Evolutionary conservation across 495 filamentous ascomycete species (phyloP), one percentile per base, ranked within the genome.

Genomic region (Amniculicola lignicola): DNA sequence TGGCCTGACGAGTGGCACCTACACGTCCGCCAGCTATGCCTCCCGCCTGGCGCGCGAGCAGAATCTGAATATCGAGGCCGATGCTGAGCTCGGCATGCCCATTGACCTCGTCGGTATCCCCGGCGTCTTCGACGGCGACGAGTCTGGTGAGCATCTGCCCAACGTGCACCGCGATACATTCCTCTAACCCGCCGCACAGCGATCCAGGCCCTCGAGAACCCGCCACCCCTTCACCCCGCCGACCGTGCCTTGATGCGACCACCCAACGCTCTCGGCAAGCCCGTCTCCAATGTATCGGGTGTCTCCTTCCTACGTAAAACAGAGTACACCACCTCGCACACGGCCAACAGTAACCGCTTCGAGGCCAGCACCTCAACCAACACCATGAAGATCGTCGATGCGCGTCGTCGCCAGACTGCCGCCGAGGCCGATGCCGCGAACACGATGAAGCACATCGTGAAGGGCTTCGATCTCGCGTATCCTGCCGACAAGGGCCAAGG

Each of bases 51-150:
- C 88, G 0, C 79, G 90, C 59, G 89, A 94, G 57, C 91, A 97
- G 73, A 83, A 90, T n/a, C 74, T 94, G 3, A 96, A 95, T 57
- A 90, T 98, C 46, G 93, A 97, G 70, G 90, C 90, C 18, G 94
- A 98, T 81, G 91, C 90, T 16, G 94, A 97, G 75, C 82, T 96
- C 53, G 93, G 94, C 29, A 96, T 98, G 92, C 89, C 89, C 33
- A 82, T 98, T 69, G 92, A 98, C 69, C 74, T 98, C 38, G 86
- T 96, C 37, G 93, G 94, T 59, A 85, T 97, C 70, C 94, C 94
- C 4, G 87, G 90, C 0, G 81, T 97, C 37, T 96, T 97, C 67
- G 82, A 97, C 59, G 91, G 91, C 49, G 89, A 98, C 72, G 93
- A 98, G 76, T 87, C 86, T 71, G 87, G 93, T 96, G 78, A 63